phyloP scores from a whole-genome alignment of 305 asterid genomes.

The Fraxinus albicans region DNA sequence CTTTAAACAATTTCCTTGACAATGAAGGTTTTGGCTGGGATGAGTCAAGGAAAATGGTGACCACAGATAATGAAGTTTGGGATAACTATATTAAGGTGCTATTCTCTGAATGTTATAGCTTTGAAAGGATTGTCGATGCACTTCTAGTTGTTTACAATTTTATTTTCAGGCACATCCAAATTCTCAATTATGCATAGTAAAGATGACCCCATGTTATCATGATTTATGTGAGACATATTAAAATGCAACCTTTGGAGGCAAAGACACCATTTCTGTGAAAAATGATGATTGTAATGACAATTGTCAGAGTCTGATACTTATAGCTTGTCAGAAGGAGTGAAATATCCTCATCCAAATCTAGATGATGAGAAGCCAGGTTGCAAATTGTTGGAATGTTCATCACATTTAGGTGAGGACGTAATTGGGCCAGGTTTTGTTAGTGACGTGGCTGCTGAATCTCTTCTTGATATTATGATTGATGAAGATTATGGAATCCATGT shows the following conservation, averaged over 20 bases:
- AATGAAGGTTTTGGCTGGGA: conserved; percentile 41
- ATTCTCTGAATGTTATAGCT: neutral
- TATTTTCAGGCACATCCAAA: conserved; percentile 38
- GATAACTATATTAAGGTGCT: conserved; percentile 41
- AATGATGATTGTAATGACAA: neutral
- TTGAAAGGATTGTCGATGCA: neutral
- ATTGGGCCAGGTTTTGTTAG: neutral
- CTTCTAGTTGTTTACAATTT: neutral
- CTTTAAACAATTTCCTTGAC: conserved; percentile 26
- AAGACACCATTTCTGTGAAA: conserved; percentile 15
- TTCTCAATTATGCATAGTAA: conserved; percentile 30
- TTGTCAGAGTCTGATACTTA: conserved; percentile 8
- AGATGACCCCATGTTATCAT: conserved; percentile 28
- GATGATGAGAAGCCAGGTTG: neutral
- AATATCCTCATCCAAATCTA: neutral
- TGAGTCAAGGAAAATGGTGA: conserved; percentile 33
- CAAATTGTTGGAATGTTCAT: conserved; percentile 8
- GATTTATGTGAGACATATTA: conserved; percentile 33
- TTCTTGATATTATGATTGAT: conserved; percentile 34
- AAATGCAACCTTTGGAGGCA: conserved; percentile 15
- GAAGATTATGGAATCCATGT: conserved; percentile 27
- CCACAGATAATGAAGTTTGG: conserved; percentile 30
- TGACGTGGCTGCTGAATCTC: conserved; percentile 27
- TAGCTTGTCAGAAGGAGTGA: conserved; percentile 17
- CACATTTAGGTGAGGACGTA: conserved; percentile 7